Conservation (phyloP, 2,329 filamentous ascomycete genomes). For the Alternaria ethzedia region DNA sequence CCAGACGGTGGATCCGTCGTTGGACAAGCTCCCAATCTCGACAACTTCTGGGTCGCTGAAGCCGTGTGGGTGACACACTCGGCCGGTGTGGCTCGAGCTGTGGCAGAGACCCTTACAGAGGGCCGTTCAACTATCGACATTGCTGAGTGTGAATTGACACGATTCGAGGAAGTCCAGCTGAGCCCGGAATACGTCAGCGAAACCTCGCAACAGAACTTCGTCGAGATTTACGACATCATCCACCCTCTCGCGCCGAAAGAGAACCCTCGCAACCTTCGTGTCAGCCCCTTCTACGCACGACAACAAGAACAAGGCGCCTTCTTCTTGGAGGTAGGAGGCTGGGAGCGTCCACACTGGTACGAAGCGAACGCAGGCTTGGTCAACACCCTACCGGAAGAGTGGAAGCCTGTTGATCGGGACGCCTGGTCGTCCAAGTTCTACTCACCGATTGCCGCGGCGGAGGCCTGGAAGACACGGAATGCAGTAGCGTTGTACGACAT, state of each 20-base stretch:
- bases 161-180: slow-evolving; percentile 68
- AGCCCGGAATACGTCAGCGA: slow-evolving; percentile 63
- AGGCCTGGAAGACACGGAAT: slow-evolving; percentile 70
- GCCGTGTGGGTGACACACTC: slow-evolving; percentile 73
- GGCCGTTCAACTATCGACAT: slow-evolving; percentile 64
- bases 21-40: slow-evolving; percentile 63
- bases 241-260: slow-evolving; percentile 65
- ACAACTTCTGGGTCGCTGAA: slow-evolving; percentile 69
- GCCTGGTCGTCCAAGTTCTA: slow-evolving; percentile 64
- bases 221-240: slow-evolving; percentile 69
- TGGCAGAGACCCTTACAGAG: slow-evolving; percentile 65
- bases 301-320: slow-evolving; percentile 63
- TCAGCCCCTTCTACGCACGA: slow-evolving; percentile 64
- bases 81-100: slow-evolving; percentile 65
- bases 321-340: slow-evolving; percentile 66
- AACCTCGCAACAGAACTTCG: slow-evolving; percentile 67
- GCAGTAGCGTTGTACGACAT: slow-evolving; percentile 69
- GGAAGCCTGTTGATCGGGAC: slow-evolving; percentile 64
- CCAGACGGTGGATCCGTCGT: slow-evolving; percentile 68
- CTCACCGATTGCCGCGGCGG: slow-evolving; percentile 64
- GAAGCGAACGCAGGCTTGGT: slow-evolving; percentile 62
- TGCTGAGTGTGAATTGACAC: slow-evolving; percentile 64
- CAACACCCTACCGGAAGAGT: slow-evolving; percentile 58
- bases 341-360: slow-evolving; percentile 70
- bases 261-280: slow-evolving; percentile 64